Evolutionary conservation across 139 green algal species (phyloP).

Genomic region (Coelastrella sp.): DNA sequence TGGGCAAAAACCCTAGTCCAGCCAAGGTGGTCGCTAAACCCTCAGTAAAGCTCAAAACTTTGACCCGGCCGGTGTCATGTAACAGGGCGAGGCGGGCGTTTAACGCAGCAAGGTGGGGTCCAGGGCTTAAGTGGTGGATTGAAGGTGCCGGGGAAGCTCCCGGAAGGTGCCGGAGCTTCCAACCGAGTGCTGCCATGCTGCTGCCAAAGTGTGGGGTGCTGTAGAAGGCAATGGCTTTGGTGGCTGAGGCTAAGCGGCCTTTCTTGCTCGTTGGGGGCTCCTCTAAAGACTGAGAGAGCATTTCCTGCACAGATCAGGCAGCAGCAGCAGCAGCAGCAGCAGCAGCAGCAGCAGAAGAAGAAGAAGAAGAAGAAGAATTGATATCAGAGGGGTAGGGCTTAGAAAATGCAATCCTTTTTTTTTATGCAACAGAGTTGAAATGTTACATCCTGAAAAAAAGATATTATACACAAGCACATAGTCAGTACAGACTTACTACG

Average conservation of each 20-base stretch:
- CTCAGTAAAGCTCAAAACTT: slow-evolving; percentile 75
- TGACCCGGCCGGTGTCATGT: slow-evolving; percentile 47
- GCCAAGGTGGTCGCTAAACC: slow-evolving; percentile 67
- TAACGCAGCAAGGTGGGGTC: slow-evolving; percentile 72
- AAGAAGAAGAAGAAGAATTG: not conserved
- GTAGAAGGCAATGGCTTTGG: slow-evolving; percentile 83
- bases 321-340: not conserved
- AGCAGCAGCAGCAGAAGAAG: not conserved
- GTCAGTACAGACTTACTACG: too few species aligned
- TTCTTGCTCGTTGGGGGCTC: slow-evolving; percentile 33
- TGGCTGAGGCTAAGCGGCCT: slow-evolving; percentile 52
- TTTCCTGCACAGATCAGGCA: slow-evolving; percentile 36
- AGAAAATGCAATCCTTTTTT: too few species aligned
- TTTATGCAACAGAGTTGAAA: too few species aligned
- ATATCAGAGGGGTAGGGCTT: not conserved
- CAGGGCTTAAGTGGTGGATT: slow-evolving; percentile 50
- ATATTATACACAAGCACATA: not conserved
- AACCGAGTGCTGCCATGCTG: slow-evolving; percentile 80
- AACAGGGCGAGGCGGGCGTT: slow-evolving; percentile 68
- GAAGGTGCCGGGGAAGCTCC: slow-evolving; percentile 64
- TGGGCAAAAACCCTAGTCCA: slow-evolving; percentile 70
- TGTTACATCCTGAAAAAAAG: too few species aligned
- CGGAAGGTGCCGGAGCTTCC: slow-evolving; percentile 79
- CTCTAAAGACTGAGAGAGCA: slow-evolving; percentile 41
- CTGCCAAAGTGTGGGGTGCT: slow-evolving; percentile 83